Percentiles rank a stretch among this genome's conserved stretches.
These are phyloP conservation scores for Asterochloris sp. DNA, from an alignment of 139 green algal species.

Conservation along the genomic window DNA sequence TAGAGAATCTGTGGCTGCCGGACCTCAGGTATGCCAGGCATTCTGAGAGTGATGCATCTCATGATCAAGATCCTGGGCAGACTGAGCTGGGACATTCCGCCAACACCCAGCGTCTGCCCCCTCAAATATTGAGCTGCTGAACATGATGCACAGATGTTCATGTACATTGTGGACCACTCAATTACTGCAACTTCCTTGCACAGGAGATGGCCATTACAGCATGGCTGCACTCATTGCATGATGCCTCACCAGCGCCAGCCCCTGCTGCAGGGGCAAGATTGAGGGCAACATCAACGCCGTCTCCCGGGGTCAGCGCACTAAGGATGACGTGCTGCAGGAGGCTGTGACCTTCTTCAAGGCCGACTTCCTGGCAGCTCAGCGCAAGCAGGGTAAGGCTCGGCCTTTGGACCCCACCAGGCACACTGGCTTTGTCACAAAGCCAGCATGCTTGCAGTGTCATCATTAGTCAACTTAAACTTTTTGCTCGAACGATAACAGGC, in stretches of 20 bases:
- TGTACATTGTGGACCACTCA: too few species aligned
- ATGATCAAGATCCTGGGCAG: too few species aligned
- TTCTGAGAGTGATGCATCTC: too few species aligned
- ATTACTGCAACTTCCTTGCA: too few species aligned
- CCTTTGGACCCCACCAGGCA: too few species aligned
- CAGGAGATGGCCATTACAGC: background rate
- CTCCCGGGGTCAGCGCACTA: slow-evolving; percentile 54
- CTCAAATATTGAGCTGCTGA: too few species aligned
- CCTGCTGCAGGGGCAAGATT: slow-evolving; percentile 56
- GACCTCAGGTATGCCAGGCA: slow-evolving; percentile 47
- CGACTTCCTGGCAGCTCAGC: slow-evolving; percentile 52
- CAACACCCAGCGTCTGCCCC: too few species aligned
- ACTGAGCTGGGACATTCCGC: too few species aligned
- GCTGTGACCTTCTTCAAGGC: slow-evolving; percentile 57
- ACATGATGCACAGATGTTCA: too few species aligned
- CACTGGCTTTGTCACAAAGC: background rate
- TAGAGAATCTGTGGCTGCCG: slow-evolving; percentile 77
- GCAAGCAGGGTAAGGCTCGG: slow-evolving; percentile 25
- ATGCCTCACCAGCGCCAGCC: background rate
- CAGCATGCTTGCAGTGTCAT: background rate
- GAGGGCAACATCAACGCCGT: slow-evolving; percentile 81
- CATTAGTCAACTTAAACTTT: too few species aligned
- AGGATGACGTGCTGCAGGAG: slow-evolving; percentile 64
- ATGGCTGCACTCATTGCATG: background rate
- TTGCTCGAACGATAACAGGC: too few species aligned